A percentile compares a stretch with the other conserved stretches of the same genome.
phyloP scores from a whole-genome alignment of 768 basidiomycete species.

The Boletus barrowsii region DNA sequence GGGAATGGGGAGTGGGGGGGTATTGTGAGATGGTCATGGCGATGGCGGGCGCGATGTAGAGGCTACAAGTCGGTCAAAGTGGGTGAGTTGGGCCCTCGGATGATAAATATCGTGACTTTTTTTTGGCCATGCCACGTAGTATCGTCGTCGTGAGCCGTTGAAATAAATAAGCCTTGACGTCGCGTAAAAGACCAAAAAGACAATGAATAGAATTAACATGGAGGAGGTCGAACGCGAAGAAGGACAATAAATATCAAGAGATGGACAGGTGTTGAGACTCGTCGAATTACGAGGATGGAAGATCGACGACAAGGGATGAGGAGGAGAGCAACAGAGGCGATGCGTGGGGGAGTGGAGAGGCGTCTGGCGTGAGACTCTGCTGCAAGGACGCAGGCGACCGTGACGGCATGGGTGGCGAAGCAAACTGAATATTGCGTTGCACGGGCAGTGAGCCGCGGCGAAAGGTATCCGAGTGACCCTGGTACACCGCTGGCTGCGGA shows the following conservation, averaged over 20 bases:
- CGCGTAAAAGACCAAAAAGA: conserved; percentile 21
- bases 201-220: conserved; percentile 2
- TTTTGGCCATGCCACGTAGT: conserved; percentile 18
- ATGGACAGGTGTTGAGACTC: background rate
- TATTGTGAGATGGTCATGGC: conserved; percentile 13
- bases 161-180: conserved; percentile 31
- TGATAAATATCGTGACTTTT: conserved; percentile 27
- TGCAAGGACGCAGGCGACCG: conserved; percentile 25
- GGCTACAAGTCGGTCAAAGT: conserved; percentile 28
- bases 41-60: conserved; percentile 24
- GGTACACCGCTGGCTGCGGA: conserved; percentile 26
- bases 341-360: conserved; percentile 25
- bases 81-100: conserved; percentile 6
- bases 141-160: conserved; percentile 25
- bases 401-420: conserved; percentile 32
- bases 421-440: conserved; percentile 28
- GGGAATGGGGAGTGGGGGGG: conserved; percentile 10
- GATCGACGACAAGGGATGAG: conserved; percentile 18
- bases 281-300: conserved; percentile 18
- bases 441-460: conserved; percentile 33
- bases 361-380: conserved; percentile 28
- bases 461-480: conserved; percentile 28
- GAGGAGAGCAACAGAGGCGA: conserved; percentile 29
- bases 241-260: conserved; percentile 33
- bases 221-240: conserved; percentile 16